Evolutionary conservation across 495 filamentous ascomycete genomes (phyloP), one percentile per base, ranked within the genome.

Genomic region (Friedmanniomyces simplex): DNA sequence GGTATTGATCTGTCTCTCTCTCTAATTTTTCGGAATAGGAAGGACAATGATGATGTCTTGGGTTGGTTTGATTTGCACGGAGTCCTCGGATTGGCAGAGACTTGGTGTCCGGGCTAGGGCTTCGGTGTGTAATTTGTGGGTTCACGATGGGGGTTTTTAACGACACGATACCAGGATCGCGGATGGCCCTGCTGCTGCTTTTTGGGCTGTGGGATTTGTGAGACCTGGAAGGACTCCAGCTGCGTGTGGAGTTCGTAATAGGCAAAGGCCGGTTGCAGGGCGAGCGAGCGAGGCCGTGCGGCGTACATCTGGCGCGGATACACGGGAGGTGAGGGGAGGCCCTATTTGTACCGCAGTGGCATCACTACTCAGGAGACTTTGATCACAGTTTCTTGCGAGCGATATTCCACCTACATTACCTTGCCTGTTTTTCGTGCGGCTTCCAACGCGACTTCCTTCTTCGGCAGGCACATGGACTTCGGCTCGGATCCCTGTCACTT

Each of bases 1-100:
- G 64, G 43, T 70, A 68, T 56, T 70, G 30, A 52, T n/a, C n/a
- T n/a, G n/a, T n/a, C 2, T 32, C 10, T 3, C 28, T 3, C 10
- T 32, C 4, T 10, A n/a, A n/a, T n/a, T 32, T 32, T 10, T 3
- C 3, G 28, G 10, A 10, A 32, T 4, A 10, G 46, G 21, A 26
- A 10, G 18, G 21, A 7, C 16, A n/a, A n/a, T n/a, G 46, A 7
- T 49, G 39, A 20, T 43, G 39, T 5, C 14, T 43, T 43, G 39
- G 14, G n/a, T n/a, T n/a, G n/a, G n/a, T 37, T 37, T 37, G 8
- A 8, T 8, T 8, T 16, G 34, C 8, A 16, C 34, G 34, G 8
- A 37, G 34, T 37, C 34, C 16, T 37, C 34, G 16, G 34, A 8
- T 8, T 37, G 34, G 34, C 34, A 8, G 8, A 16, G 8, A 16